These are phyloP conservation scores for Helianthus annuus DNA, from an alignment of 129 eudicot species.

Conservation along the genomic window HanXRQr2.0-SUNRISE NC_035433.2:149455369-149455868, in stretches of 20 bases:
- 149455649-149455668: slow-evolving; percentile 90
- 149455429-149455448: slow-evolving; percentile 85
- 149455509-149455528: slow-evolving; percentile 67
- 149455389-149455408: not conserved
- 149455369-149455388: not conserved
- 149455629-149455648: slow-evolving; percentile 96
- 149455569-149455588: slow-evolving; percentile 90
- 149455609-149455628: slow-evolving; percentile 82
- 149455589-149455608: slow-evolving; percentile 92
- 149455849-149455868: slow-evolving; percentile 77
- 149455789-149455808: slow-evolving; percentile 49
- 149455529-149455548: slow-evolving; percentile 60
- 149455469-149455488: slow-evolving; percentile 80
- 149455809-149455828: slow-evolving; percentile 79
- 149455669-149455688: slow-evolving; percentile 87
- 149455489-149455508: slow-evolving; percentile 78
- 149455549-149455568: slow-evolving; percentile 67
- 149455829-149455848: slow-evolving; percentile 42
- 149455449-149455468: slow-evolving; percentile 64
- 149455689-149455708: slow-evolving; percentile 70
- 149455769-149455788: slow-evolving; percentile 43
- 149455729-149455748: slow-evolving; percentile 90
- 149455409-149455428: slow-evolving; percentile 68
- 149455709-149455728: slow-evolving; percentile 57
- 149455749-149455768: slow-evolving; percentile 59